These are phyloP conservation scores for Hypholoma sublateritium DNA, from an alignment of 768 basidiomycete species.

Conservation along the genomic window DNA sequence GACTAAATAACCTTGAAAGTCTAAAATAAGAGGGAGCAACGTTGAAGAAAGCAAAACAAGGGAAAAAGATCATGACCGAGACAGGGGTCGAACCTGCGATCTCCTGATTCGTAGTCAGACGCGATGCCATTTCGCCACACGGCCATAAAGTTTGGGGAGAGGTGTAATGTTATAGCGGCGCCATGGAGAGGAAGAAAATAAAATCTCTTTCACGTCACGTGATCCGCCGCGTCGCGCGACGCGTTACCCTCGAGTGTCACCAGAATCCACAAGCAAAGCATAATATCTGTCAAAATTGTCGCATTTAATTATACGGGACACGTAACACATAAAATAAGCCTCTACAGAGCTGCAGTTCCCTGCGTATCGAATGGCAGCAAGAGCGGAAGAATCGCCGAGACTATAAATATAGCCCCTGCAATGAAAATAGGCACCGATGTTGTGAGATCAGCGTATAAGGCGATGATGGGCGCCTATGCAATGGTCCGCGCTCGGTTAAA, in stretches of 20 bases:
- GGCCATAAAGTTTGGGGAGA: slow-evolving; percentile 40
- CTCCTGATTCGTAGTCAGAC: slow-evolving; percentile 91
- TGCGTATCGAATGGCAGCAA: slow-evolving; percentile 59
- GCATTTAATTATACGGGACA: too few species aligned
- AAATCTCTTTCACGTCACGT: too few species aligned
- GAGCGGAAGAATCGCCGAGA: slow-evolving; percentile 55
- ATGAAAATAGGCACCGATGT: slow-evolving; percentile 73
- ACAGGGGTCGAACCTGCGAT: slow-evolving; percentile 93
- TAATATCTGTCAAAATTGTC: too few species aligned
- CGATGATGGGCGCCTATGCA: slow-evolving; percentile 63
- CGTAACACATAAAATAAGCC: too few species aligned
- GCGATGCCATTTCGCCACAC: slow-evolving; percentile 94
- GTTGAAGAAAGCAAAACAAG: too few species aligned
- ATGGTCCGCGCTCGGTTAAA: not conserved
- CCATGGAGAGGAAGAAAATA: too few species aligned
- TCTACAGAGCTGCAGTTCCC: not conserved
- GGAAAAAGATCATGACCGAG: slow-evolving; percentile 45
- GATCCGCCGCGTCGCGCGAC: too few species aligned
- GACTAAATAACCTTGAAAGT: too few species aligned
- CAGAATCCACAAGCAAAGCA: too few species aligned
- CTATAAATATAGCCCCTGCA: slow-evolving; percentile 63
- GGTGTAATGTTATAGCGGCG: too few species aligned
- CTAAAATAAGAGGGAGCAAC: too few species aligned
- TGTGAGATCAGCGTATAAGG: slow-evolving; percentile 59
- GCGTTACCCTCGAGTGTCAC: too few species aligned